Base-by-base conservation (phyloP, 2,329 filamentous ascomycete genomes). In the Didymella arachidicola region DNA sequence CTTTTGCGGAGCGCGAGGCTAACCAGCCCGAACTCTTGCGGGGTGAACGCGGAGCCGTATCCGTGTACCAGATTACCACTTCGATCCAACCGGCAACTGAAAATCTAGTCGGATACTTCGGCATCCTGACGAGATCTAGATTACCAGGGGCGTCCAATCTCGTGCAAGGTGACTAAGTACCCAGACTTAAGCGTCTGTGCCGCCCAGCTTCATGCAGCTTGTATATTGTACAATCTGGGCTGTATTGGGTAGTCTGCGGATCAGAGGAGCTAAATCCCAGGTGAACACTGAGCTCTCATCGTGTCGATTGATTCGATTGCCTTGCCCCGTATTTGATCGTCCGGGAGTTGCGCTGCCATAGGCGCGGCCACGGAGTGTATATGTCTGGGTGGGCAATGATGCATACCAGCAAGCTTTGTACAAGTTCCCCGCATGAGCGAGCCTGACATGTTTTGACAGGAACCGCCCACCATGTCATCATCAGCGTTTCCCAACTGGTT, bases 31-130 rank as follows among this genome's bases (percentile, higher is more conserved):
- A 22, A 10, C 3, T 48, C n/a, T 29, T 52, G 53, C 46, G 53
- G 53, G 46, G 53, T 50, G 39, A 36, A 5, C 18, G 42, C 47
- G 42, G 54, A 57, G 54, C 26, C 8, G 34, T 12, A 41, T 47
- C 48, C 43, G 54, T 19, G 19, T 26, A 22, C 27, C 27, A 32
- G n/a, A 42, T 14, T n/a, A 29, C 12, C 8, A 5, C 6, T 19
- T 8, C 8, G 11, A 25, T 29, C 27, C 27, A 29, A 29, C 11
- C 7, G 27, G 27, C 6, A 29, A 29, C 27, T 29, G 7, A 29
- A 29, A 29, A 29, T 29, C 11, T 5, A 29, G 4, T 29, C 7
- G 11, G 27, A 29, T 11, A 41, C 14, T 32, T n/a, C 6, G 6
- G 22, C 8, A 25, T 3, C 36, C 46, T 36, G 1, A 36, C 18